A percentile compares a stretch with the other conserved stretches of the same genome.
Conservation (phyloP, 2,329 filamentous ascomycete genomes). For the Leptographium flavum region DNA sequence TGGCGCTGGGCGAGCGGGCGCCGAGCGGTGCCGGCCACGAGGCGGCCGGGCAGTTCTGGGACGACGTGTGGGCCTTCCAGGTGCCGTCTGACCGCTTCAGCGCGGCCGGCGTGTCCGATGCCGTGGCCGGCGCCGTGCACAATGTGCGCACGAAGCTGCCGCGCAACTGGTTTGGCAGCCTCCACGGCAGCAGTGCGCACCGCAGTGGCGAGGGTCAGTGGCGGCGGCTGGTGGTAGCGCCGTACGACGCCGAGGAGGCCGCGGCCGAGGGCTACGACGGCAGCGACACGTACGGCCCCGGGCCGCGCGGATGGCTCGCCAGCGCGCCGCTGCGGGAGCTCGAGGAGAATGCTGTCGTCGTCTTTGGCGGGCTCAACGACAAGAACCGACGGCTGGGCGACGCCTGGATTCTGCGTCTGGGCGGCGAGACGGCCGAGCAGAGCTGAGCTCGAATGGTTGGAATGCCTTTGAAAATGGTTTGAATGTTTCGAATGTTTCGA, state of each 20-base stretch:
- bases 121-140: constrained; percentile 35
- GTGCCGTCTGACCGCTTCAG: constrained; percentile 40
- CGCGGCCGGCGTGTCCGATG: constrained; percentile 38
- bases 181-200: not conserved
- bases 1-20: constrained; percentile 43
- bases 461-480: not conserved
- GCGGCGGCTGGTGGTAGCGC: constrained; percentile 30
- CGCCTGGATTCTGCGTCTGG: constrained; percentile 49
- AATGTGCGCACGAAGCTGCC: constrained; percentile 15
- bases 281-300: constrained; percentile 29
- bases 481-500: not conserved
- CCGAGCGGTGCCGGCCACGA: constrained; percentile 34
- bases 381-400: constrained; percentile 39
- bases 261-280: constrained; percentile 26
- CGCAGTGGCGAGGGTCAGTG: constrained; percentile 35
- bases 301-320: constrained; percentile 41
- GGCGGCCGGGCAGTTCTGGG: constrained; percentile 37
- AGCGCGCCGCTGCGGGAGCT: constrained; percentile 41
- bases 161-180: constrained; percentile 5
- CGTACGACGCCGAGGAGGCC: constrained; percentile 35
- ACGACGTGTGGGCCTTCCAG: constrained; percentile 52
- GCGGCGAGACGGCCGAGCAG: constrained; percentile 13
- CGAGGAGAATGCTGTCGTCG: constrained; percentile 42
- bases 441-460: not conserved
- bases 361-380: constrained; percentile 45